phyloP scores from a whole-genome alignment of 495 filamentous ascomycete genomes.

The Trichocladium uniseriatum region DNA sequence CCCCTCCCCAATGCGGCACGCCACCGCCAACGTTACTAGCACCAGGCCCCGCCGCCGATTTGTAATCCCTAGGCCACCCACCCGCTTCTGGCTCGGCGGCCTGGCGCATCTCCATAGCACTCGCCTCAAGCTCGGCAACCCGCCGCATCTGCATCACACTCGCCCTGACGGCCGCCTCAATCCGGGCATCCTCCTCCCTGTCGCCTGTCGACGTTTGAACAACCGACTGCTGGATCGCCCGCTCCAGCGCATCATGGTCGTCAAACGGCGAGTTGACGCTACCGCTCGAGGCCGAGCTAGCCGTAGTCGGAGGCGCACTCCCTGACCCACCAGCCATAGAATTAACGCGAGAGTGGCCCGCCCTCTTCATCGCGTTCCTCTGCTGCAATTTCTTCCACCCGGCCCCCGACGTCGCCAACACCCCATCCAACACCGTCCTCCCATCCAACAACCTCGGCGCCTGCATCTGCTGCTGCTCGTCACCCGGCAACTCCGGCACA shows the following conservation, averaged over 20 bases:
- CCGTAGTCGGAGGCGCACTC: conserved; percentile 1
- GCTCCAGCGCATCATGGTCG: conserved; percentile 50
- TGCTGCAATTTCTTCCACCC: conserved; percentile 3
- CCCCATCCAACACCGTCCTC: too few relatives aligned
- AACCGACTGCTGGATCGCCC: conserved; percentile 59
- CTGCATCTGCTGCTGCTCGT: too few relatives aligned
- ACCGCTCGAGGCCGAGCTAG: conserved; percentile 8
- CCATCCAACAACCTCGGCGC: too few relatives aligned
- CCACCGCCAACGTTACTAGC: background rate
- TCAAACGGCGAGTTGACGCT: conserved; percentile 16
- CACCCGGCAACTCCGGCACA: too few relatives aligned
- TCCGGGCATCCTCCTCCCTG: conserved; percentile 51
- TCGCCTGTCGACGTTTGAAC: conserved; percentile 58
- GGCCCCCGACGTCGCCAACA: conserved; percentile 1
- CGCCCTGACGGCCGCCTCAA: conserved; percentile 61
- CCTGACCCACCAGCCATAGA: background rate
- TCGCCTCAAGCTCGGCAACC: conserved; percentile 25
- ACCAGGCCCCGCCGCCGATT: too few relatives aligned
- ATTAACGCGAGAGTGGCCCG: background rate
- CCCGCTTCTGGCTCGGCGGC: background rate
- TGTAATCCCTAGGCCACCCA: too few relatives aligned
- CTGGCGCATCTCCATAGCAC: conserved; percentile 25
- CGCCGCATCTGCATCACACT: conserved; percentile 52
- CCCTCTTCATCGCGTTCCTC: background rate
- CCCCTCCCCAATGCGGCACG: background rate